phyloP scores from a whole-genome alignment of 805 yeast genomes.

The Wickerhamiella occidentalis region DNA sequence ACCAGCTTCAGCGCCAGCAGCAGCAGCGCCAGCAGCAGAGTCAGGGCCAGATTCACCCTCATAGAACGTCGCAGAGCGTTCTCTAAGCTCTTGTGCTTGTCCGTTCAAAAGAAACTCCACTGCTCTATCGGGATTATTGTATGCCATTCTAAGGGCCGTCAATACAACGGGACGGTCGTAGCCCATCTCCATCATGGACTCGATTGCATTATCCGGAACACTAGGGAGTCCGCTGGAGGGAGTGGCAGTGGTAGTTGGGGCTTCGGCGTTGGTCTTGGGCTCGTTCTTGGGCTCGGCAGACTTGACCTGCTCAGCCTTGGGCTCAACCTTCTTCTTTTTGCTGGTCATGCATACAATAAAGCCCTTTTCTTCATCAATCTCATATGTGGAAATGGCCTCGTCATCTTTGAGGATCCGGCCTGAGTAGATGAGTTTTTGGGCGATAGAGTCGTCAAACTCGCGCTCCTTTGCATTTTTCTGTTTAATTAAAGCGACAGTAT shows the following conservation, averaged over 20 bases:
- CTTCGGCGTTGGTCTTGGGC: too few species aligned
- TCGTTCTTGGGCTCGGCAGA: too few species aligned
- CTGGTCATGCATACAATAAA: conserved; percentile 88
- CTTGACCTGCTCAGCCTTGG: not conserved
- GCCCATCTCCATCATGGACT: conserved; percentile 90
- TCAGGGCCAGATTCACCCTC: conserved; percentile 1
- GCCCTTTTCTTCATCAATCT: conserved; percentile 68
- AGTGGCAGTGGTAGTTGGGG: too few species aligned
- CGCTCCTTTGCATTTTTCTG: conserved; percentile 57
- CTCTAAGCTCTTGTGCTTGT: conserved; percentile 17
- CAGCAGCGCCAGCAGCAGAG: too few species aligned
- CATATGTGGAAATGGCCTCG: conserved; percentile 56
- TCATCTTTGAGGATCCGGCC: conserved; percentile 83
- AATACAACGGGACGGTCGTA: conserved; percentile 80
- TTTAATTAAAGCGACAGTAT: conserved; percentile 60
- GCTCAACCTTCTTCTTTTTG: conserved; percentile 26
- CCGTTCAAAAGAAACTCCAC: conserved; percentile 90
- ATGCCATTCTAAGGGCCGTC: conserved; percentile 86
- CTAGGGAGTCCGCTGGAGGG: conserved; percentile 18
- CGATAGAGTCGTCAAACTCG: conserved; percentile 49
- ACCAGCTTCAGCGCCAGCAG: conserved; percentile 1
- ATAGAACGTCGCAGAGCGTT: not conserved
- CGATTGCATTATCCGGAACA: conserved; percentile 57
- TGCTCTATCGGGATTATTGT: conserved; percentile 95
- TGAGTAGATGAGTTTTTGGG: conserved; percentile 82